These are phyloP conservation scores for Vicia villosa DNA, from an alignment of 306 rosid species.

Conservation along the genomic window DNA sequence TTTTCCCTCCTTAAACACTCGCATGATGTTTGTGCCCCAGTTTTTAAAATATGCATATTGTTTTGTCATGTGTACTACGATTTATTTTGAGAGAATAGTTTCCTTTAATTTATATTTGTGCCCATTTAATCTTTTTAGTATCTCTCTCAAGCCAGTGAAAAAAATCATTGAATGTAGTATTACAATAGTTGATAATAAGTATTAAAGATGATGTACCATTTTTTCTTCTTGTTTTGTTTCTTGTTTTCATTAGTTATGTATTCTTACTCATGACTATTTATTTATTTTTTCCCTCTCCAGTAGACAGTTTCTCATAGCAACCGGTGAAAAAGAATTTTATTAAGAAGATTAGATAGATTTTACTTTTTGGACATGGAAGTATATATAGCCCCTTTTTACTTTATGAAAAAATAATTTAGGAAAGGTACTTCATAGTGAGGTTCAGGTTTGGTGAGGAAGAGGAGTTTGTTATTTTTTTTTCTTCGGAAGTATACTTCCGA, in stretches of 20 bases:
- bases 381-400: conserved; percentile 35
- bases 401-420: conserved; percentile 31
- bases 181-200: not conserved
- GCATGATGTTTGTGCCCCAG: not conserved
- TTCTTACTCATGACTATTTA: conserved; percentile 3
- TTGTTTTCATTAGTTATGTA: conserved; percentile 2
- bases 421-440: conserved; percentile 26
- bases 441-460: conserved; percentile 43
- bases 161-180: conserved; percentile 5
- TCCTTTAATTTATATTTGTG: conserved; percentile 13
- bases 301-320: conserved; percentile 52
- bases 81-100: conserved; percentile 3
- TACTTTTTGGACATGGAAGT: conserved; percentile 42
- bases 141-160: not conserved
- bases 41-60: conserved; percentile 6
- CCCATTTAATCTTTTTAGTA: conserved; percentile 6
- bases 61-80: not conserved
- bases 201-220: not conserved
- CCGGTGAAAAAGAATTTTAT: conserved; percentile 32
- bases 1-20: not conserved
- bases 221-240: no score
- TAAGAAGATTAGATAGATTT: conserved; percentile 38
- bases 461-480: no score
- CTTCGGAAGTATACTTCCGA: no score
- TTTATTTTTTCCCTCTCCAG: not conserved